Percentiles rank a stretch among this genome's conserved stretches.
Conservation (phyloP, 2,329 filamentous ascomycete species). For the Phialophora expanda region DNA sequence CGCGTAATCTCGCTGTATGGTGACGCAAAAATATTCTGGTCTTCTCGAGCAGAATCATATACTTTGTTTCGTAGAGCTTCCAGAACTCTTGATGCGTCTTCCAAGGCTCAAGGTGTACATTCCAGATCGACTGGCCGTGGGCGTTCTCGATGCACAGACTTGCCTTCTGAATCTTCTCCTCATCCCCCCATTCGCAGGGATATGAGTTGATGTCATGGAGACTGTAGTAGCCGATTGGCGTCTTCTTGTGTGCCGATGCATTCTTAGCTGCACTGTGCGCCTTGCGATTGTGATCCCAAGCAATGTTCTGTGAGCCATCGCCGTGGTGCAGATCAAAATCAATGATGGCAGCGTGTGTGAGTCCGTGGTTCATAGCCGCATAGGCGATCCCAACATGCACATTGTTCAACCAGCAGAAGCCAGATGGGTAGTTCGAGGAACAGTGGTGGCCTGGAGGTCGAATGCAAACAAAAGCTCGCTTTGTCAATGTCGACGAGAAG, state of each 20-base stretch:
- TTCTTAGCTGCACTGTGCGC: slow-evolving; percentile 69
- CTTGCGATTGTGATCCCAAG: slow-evolving; percentile 86
- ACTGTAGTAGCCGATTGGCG: slow-evolving; percentile 92
- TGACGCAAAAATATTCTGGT: slow-evolving; percentile 74
- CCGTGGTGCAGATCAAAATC: slow-evolving; percentile 93
- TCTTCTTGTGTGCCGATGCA: slow-evolving; percentile 76
- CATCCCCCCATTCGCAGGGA: slow-evolving; percentile 91
- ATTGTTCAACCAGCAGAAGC: slow-evolving; percentile 99
- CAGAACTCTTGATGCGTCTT: slow-evolving; percentile 84
- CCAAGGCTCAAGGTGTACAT: slow-evolving; percentile 91
- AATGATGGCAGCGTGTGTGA: slow-evolving; percentile 92
- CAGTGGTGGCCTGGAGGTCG: slow-evolving; percentile 96
- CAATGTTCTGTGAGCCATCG: slow-evolving; percentile 92
- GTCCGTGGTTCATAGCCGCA: slow-evolving; percentile 77
- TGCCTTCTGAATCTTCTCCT: slow-evolving; percentile 90
- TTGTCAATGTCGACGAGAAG: slow-evolving; percentile 65
- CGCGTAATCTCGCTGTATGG: slow-evolving; percentile 70
- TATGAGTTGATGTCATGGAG: slow-evolving; percentile 98
- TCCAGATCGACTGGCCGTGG: slow-evolving; percentile 94
- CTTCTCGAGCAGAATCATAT: slow-evolving; percentile 78
- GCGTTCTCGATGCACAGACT: slow-evolving; percentile 94
- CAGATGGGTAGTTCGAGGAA: slow-evolving; percentile 84
- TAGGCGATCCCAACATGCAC: slow-evolving; percentile 96
- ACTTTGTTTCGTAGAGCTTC: slow-evolving; percentile 80
- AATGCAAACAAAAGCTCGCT: slow-evolving; percentile 86